phyloP scores from a whole-genome alignment of 805 yeast genomes.

The Candida silvicultrix region DNA sequence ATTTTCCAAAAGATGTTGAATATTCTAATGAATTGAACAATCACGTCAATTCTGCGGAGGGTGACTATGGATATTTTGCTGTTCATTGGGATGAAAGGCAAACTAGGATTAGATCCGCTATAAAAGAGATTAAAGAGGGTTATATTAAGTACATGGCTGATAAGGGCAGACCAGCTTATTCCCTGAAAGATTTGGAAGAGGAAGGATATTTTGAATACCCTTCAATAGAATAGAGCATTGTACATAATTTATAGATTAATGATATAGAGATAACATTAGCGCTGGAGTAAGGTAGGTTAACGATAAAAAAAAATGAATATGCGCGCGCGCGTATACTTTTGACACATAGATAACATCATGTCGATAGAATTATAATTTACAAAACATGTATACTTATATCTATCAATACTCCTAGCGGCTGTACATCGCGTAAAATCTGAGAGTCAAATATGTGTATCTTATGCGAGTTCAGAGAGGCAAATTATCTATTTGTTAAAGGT shows the following conservation, averaged over 20 bases:
- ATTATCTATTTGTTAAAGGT: no score
- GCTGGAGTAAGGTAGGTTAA: no score
- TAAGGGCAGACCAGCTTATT: constrained; percentile 31
- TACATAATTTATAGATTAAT: not conserved
- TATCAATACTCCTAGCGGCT: no score
- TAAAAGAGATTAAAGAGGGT: constrained; percentile 38
- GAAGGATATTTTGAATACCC: constrained; percentile 29
- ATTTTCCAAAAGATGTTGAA: constrained; percentile 51
- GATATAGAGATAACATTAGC: not conserved
- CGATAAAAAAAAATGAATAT: no score
- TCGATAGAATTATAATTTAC: no score
- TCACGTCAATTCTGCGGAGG: constrained; percentile 30
- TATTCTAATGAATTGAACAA: constrained; percentile 43
- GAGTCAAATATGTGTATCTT: no score
- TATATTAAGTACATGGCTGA: constrained; percentile 33
- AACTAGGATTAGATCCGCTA: constrained; percentile 34
- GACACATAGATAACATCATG: not conserved
- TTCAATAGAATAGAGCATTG: not conserved
- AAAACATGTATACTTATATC: no score
- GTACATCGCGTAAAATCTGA: no score
- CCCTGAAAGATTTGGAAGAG: constrained; percentile 33
- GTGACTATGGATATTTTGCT: constrained; percentile 40
- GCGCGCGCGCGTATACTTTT: no score
- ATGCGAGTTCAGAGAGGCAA: no score
- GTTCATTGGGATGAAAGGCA: constrained; percentile 47